Base-by-base conservation (phyloP, 2,329 filamentous ascomycete species). In the Akanthomyces muscarius region DNA sequence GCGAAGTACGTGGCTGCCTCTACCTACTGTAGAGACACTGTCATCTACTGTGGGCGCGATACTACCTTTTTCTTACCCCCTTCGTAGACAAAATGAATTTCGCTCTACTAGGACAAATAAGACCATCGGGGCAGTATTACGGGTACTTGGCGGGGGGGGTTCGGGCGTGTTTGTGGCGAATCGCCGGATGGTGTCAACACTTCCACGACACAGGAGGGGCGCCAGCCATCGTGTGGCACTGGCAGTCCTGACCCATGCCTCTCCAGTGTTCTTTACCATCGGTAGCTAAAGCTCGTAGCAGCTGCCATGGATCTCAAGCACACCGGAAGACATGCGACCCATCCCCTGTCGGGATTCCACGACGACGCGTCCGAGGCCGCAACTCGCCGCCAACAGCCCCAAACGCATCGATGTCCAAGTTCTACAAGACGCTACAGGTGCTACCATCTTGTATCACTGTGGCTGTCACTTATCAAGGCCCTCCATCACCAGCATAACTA, bases 391-490 rank as follows among this genome's bases (percentile, higher is more conserved):
- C 42, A n/a, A 52, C 21, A 11, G 47, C 28, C 11, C 21, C 47
- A 21, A 44, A 38, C 38, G 14, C 25, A 11, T 36, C 13, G 38
- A 44, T 44, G 28, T 56, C 53, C 5, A 14, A 21, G 5, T 14
- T 44, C 30, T 30, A 28, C 2, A 25, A 33, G 41, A 56, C 28
- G 36, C 14, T 10, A 36, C 11, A 11, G 23, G 14, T 41, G 10
- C 45, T 28, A 14, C 45, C 42, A 42, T 51, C 23, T 11, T 44
- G 57, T 60, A 36, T 25, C n/a, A 44, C 57, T 23, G 36, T 51
- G 47, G 58, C 48, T 54, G 48, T 61, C 41, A 61, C 38, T 33
- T 53, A 53, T 61, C 58, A 53, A 14, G 47, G 28, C 28, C 4
- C 6, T 33, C 47, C 48, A 41, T 48, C 23, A 54, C 16, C 18